Conservation (phyloP, 768 basidiomycete genomes). For the Boletus barrowsii region DNA sequence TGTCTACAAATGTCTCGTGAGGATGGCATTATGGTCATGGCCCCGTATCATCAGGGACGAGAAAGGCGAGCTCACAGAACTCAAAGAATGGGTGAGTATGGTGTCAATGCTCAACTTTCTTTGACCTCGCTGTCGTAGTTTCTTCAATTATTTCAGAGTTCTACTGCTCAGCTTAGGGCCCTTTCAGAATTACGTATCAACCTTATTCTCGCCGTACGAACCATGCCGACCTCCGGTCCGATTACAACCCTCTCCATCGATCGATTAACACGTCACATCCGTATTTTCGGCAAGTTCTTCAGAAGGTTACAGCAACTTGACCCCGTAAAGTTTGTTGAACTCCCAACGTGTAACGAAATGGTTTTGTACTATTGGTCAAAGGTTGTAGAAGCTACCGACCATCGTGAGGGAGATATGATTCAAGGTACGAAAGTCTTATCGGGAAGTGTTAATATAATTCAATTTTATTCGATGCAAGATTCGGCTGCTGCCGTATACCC, state of each 20-base stretch:
- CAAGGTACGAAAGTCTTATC: conserved; percentile 42
- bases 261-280: conserved; percentile 64
- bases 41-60: conserved; percentile 41
- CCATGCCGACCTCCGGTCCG: conserved; percentile 33
- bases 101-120: neutral
- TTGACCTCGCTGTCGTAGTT: conserved; percentile 42
- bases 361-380: conserved; percentile 82
- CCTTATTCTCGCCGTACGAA: conserved; percentile 44
- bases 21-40: conserved; percentile 74
- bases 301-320: conserved; percentile 67
- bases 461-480: conserved; percentile 40
- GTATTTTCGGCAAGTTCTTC: conserved; percentile 78
- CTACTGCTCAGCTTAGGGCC: conserved; percentile 51
- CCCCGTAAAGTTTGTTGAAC: conserved; percentile 52
- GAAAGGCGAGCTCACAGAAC: conserved; percentile 41
- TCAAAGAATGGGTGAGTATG: conserved; percentile 52
- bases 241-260: conserved; percentile 47
- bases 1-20: conserved; percentile 71
- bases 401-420: conserved; percentile 47
- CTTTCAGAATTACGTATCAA: conserved; percentile 57
- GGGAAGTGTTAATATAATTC: neutral
- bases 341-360: conserved; percentile 63
- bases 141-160: conserved; percentile 56
- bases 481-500: conserved; percentile 64
- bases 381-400: conserved; percentile 64